These are phyloP conservation scores for Verticillium dahliae DNA, from an alignment of 2,329 filamentous ascomycete species.

Conservation along the genomic window DNA sequence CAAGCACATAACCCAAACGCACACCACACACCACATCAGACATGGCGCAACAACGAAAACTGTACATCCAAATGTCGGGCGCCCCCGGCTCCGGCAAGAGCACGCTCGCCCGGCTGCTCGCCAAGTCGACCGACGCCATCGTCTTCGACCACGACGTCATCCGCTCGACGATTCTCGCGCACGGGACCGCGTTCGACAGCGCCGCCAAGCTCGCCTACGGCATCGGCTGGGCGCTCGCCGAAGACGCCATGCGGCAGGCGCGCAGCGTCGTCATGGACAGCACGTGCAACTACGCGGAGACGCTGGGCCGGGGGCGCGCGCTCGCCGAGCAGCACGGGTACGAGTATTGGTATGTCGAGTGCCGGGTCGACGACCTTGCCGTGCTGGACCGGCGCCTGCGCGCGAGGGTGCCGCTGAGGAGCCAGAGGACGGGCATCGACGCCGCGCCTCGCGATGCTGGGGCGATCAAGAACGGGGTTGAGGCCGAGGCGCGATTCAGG, in stretches of 20 bases:
- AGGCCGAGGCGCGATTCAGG: slow-evolving; percentile 15
- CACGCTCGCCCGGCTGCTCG: slow-evolving; percentile 22
- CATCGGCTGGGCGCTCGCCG: slow-evolving; percentile 27
- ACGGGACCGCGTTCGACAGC: slow-evolving; percentile 19
- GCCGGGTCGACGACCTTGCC: slow-evolving; percentile 19
- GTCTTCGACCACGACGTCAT: slow-evolving; percentile 30
- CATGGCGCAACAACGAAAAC: neutral
- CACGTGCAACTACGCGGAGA: slow-evolving; percentile 25
- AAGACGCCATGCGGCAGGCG: slow-evolving; percentile 25
- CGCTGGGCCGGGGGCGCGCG: slow-evolving; percentile 19
- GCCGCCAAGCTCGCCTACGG: slow-evolving; percentile 22
- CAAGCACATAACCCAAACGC: no score
- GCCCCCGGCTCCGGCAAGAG: slow-evolving; percentile 32
- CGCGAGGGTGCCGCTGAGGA: slow-evolving; percentile 16
- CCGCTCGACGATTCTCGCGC: slow-evolving; percentile 22
- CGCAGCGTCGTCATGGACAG: slow-evolving; percentile 28
- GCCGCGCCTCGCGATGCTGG: slow-evolving; percentile 14
- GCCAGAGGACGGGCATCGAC: slow-evolving; percentile 21
- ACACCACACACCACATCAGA: neutral
- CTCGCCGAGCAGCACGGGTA: slow-evolving; percentile 16
- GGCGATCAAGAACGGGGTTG: slow-evolving; percentile 3
- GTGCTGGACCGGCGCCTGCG: slow-evolving; percentile 21
- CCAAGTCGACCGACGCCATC: slow-evolving; percentile 17
- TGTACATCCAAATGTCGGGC: slow-evolving; percentile 26
- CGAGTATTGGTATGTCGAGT: slow-evolving; percentile 24